A percentile compares a stretch with the other conserved stretches of the same genome.
Conservation (phyloP, 2,329 filamentous ascomycete species). For the Dactylellina cionopaga region DNA sequence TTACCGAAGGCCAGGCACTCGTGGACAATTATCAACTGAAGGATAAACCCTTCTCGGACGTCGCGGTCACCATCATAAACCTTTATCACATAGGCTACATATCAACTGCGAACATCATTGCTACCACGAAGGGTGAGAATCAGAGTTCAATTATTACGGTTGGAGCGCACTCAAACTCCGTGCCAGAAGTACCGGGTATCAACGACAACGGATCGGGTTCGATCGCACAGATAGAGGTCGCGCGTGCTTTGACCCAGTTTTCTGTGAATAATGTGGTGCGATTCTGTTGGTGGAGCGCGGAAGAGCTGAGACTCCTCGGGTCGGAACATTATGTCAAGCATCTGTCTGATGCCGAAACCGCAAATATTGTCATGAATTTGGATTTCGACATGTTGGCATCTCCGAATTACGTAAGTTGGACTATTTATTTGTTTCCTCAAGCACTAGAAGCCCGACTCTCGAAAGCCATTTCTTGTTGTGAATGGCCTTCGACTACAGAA, state of each 20-base stretch:
- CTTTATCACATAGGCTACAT: slow-evolving; percentile 55
- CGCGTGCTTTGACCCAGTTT: slow-evolving; percentile 67
- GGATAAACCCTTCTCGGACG: slow-evolving; percentile 6
- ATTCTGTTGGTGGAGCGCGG: slow-evolving; percentile 71
- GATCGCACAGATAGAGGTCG: slow-evolving; percentile 68
- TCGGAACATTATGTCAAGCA: slow-evolving; percentile 67
- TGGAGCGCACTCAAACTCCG: slow-evolving; percentile 70
- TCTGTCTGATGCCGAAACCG: slow-evolving; percentile 63
- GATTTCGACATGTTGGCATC: slow-evolving; percentile 76
- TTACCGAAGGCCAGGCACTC: slow-evolving; percentile 58
- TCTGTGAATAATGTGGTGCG: slow-evolving; percentile 68
- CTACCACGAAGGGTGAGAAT: slow-evolving; percentile 68
- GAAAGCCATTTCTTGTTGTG: no score
- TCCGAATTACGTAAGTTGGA: slow-evolving; percentile 65
- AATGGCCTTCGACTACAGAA: neutral
- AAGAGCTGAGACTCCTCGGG: slow-evolving; percentile 72
- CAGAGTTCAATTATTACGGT: slow-evolving; percentile 68
- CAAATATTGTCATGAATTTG: slow-evolving; percentile 72
- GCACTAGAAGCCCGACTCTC: neutral
- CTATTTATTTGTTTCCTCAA: neutral
- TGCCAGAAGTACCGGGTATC: slow-evolving; percentile 70
- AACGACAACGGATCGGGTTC: slow-evolving; percentile 72
- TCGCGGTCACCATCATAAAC: slow-evolving; percentile 54
- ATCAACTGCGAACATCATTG: slow-evolving; percentile 66
- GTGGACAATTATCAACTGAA: slow-evolving; percentile 29